These are phyloP conservation scores for Paecilomyces formosus DNA, from an alignment of 2,329 filamentous ascomycete genomes.

Conservation along the genomic window DNA sequence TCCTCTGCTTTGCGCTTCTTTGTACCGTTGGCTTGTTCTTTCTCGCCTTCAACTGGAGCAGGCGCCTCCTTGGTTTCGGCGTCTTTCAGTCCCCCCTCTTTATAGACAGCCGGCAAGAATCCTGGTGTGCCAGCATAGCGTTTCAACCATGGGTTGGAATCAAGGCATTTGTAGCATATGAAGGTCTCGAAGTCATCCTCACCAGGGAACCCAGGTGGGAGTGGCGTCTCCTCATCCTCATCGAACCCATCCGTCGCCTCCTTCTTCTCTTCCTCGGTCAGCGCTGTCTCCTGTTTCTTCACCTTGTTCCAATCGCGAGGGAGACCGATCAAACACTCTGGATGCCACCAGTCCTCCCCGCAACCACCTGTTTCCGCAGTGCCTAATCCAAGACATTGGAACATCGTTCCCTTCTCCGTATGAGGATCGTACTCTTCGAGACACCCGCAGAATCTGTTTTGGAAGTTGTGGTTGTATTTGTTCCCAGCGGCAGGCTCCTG, in stretches of 20 bases:
- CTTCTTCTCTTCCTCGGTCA: slow-evolving; percentile 30
- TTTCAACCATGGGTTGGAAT: slow-evolving; percentile 86
- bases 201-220: slow-evolving; percentile 77
- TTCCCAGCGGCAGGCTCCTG: slow-evolving; percentile 65
- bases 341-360: slow-evolving; percentile 97
- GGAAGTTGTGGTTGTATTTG: slow-evolving; percentile 93
- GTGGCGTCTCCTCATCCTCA: slow-evolving; percentile 50
- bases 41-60: slow-evolving; percentile 5
- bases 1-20: slow-evolving; percentile 63
- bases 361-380: slow-evolving; percentile 76
- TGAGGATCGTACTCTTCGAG: slow-evolving; percentile 80
- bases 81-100: slow-evolving; percentile 20
- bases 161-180: slow-evolving; percentile 89
- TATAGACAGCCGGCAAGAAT: slow-evolving; percentile 68
- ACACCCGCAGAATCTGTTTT: slow-evolving; percentile 87
- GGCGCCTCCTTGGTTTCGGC: background rate
- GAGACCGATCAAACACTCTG: slow-evolving; percentile 79
- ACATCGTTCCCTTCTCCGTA: slow-evolving; percentile 94
- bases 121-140: slow-evolving; percentile 71
- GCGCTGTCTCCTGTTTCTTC: slow-evolving; percentile 6
- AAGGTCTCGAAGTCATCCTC: slow-evolving; percentile 88
- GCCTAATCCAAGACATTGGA: slow-evolving; percentile 84
- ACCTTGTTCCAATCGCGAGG: slow-evolving; percentile 56
- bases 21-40: slow-evolving; percentile 17
- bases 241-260: slow-evolving; percentile 7